Evolutionary conservation across 2,329 filamentous ascomycete genomes (phyloP), one percentile per base, ranked within the genome.

Genomic region (Tolypocladium inflatum): DNA sequence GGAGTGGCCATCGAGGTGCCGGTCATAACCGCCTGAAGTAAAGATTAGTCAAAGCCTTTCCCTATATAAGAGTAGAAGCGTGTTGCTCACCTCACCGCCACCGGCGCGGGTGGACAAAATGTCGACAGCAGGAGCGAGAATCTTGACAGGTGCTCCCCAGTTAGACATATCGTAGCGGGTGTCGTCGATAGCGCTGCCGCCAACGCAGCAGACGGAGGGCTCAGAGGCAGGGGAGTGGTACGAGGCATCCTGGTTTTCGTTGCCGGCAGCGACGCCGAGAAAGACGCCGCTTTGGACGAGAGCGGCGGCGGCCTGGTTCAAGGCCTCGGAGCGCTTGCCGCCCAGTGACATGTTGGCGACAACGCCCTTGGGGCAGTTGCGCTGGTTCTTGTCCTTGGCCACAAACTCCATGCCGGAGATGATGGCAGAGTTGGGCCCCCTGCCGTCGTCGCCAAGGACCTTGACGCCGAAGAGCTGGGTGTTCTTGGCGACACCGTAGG

Each of bases 341-440:
- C 79, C 78, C 8, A 82, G 75, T 9, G 76, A 79, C 78, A 82
- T 78, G 69, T 76, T 80, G 61, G 76, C 73, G 33, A 81, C 78
- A 50, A 74, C 68, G 37, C 75, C 74, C 51, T 66, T 71, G 62
- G 69, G 66, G 68, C 73, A 75, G 61, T 57, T 67, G 57, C 69
- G 70, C 2, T 60, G 68, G 42, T 62, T n/a, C 33, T 68, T 63
- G 63, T 76, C 73, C 21, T 62, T 57, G 55, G 68, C 66, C 2
- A 74, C 74, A 53, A 66, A 75, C 66, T 75, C 71, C 58, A 75
- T 74, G 61, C 73, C 73, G 19, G 73, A 72, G 55, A 76, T 69
- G 62, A 76, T 71, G 57, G 67, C 70, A 7, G 72, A 73, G 61
- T 65, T 70, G 53, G 68, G 64, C 50, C 73, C 71, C 19, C 64